Evolutionary conservation across 208 protist genomes (phyloP), one percentile per base, ranked within the genome.

Genomic region (Herpetomonas samuelpessoai): DNA sequence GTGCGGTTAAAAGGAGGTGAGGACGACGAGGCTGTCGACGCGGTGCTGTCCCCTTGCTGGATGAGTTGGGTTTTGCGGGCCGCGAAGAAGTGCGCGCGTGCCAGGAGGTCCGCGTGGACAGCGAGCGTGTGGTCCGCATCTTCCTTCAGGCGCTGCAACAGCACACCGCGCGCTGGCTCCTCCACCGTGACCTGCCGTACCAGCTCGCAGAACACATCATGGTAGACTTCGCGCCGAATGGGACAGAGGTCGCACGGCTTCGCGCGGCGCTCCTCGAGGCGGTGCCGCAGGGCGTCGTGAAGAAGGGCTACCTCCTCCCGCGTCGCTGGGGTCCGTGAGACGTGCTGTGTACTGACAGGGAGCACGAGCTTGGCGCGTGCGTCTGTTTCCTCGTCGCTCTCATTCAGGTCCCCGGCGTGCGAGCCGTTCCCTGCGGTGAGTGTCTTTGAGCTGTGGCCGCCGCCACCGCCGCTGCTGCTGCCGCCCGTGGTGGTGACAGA

Each of bases 101-200:
- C 65, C 1, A 74, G 66, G 19, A 95, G 68, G 2, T 73, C 62
- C 3, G 66, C 64, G 65, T 95, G 89, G 22, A 86, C 79, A 4
- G 55, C 62, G 35, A 92, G 52, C 10, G 60, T 65, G 53, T 79
- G 67, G 48, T 80, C 62, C 26, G 98, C 58, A 68, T 99, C 98
- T 49, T 99, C 98, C 0, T 97, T 71, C 46, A 99, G 79, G 10
- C 97, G 88, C 28, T 98, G 80, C 26, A 99, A 76, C 63, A 99
- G 78, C 44, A 99, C 74, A 14, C 98, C 98, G 2, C 98, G 76
- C 65, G 98, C 97, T 3, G 96, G 91, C 62, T 98, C 98, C 59
- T 98, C 97, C n/a, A 99, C 70, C 10, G 98, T 98, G 16, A 98
- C 80, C 71, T 99, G 91, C 3, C 98, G 93, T 57, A 99, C 98